phyloP scores from a whole-genome alignment of 441 rosid species.

The Erodium trifolium region DNA sequence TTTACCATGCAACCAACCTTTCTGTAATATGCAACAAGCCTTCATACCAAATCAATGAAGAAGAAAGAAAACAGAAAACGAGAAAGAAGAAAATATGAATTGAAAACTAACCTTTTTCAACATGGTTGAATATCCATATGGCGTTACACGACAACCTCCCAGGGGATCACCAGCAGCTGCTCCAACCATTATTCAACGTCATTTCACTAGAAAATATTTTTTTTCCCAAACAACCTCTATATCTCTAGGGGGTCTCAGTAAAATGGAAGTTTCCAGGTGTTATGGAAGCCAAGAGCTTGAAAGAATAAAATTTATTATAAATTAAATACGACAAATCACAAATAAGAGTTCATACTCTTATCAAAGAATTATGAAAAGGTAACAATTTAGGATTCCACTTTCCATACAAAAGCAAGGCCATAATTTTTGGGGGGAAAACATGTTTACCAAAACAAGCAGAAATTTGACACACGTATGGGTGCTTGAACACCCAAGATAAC shows the following conservation, averaged over 20 bases:
- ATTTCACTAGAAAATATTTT: background rate
- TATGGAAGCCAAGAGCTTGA: background rate
- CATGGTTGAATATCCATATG: slow-evolving; percentile 75
- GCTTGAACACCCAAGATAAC: background rate
- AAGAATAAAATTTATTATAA: background rate
- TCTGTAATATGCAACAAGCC: background rate
- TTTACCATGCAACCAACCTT: slow-evolving; percentile 9
- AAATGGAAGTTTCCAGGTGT: background rate
- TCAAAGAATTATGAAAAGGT: background rate
- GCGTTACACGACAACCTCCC: slow-evolving; percentile 84
- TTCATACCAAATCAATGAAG: background rate
- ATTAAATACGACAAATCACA: too few relatives aligned
- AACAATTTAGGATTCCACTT: background rate
- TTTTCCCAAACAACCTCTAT: background rate
- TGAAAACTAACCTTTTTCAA: slow-evolving; percentile 58
- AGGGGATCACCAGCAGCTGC: slow-evolving; percentile 85
- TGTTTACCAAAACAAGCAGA: background rate
- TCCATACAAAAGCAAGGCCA: background rate
- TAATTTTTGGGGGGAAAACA: background rate
- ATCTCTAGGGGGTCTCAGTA: background rate
- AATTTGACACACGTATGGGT: background rate
- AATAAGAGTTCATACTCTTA: background rate
- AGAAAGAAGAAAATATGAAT: background rate
- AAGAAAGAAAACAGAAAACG: background rate
- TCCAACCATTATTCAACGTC: slow-evolving; percentile 19